These are phyloP conservation scores for Coprinellus micaceus DNA, from an alignment of 768 basidiomycete species.

Conservation along the genomic window DNA sequence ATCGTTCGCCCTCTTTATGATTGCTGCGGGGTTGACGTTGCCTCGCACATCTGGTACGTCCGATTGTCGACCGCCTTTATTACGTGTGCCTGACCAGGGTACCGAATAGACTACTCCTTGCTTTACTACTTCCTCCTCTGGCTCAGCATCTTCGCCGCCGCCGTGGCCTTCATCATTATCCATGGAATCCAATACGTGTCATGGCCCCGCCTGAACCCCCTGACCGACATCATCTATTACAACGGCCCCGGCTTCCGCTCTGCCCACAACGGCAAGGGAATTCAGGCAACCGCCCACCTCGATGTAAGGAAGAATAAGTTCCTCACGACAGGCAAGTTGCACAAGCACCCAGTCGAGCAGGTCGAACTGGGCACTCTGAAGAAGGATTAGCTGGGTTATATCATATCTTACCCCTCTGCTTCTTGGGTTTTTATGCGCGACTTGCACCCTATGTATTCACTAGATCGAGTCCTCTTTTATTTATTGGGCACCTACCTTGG, in stretches of 20 bases:
- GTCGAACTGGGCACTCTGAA: constrained; percentile 76
- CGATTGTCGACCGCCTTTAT: neutral
- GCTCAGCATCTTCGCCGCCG: constrained; percentile 57
- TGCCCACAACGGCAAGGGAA: constrained; percentile 70
- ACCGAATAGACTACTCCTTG: constrained; percentile 71
- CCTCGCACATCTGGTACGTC: constrained; percentile 80
- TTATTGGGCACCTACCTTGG: constrained; percentile 8
- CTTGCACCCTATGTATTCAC: neutral
- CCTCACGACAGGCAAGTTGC: constrained; percentile 34
- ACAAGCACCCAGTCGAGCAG: constrained; percentile 51
- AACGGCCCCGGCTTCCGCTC: constrained; percentile 85
- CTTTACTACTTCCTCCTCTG: constrained; percentile 83
- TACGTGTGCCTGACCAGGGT: constrained; percentile 7
- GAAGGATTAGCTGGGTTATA: constrained; percentile 72
- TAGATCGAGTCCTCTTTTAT: constrained; percentile 5
- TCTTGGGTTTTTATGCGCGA: constrained; percentile 26
- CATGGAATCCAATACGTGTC: constrained; percentile 93
- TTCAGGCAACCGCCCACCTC: constrained; percentile 36
- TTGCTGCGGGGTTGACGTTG: constrained; percentile 79
- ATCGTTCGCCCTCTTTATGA: constrained; percentile 82
- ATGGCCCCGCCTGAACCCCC: constrained; percentile 86
- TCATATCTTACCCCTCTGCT: too few relatives aligned
- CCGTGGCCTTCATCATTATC: constrained; percentile 70
- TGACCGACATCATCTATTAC: constrained; percentile 84
- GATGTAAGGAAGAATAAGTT: constrained; percentile 37